Evolutionary conservation across 1,284 basidiomycete species (phyloP).

Genomic region (Stygiomarasmius scandens): DNA sequence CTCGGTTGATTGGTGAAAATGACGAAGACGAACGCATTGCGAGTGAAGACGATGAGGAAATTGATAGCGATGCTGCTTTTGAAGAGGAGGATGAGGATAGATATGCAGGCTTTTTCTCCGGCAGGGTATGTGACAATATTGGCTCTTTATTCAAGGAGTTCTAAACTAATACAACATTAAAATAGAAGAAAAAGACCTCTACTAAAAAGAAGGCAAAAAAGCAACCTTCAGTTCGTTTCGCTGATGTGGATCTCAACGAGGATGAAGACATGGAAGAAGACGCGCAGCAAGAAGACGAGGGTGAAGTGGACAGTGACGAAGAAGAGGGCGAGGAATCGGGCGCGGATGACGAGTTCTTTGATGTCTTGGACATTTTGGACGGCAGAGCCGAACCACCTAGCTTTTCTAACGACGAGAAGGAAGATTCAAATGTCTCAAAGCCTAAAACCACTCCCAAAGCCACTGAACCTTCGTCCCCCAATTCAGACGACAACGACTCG

Average conservation of each 20-base stretch:
- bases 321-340: conserved; percentile 58
- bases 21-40: conserved; percentile 60
- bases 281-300: conserved; percentile 15
- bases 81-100: conserved; percentile 83
- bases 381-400: conserved; percentile 56
- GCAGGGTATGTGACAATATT: conserved; percentile 44
- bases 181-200: conserved; percentile 25
- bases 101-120: conserved; percentile 67
- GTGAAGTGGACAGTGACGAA: conserved; percentile 31
- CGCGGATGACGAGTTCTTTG: conserved; percentile 63
- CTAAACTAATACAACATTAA: too few relatives aligned
- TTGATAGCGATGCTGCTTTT: conserved; percentile 80
- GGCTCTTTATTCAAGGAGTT: too few relatives aligned
- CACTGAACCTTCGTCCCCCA: conserved; percentile 43
- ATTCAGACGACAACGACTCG: conserved; percentile 47
- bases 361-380: conserved; percentile 70
- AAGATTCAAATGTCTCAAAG: conserved; percentile 23
- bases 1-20: conserved; percentile 61
- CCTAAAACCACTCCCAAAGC: conserved; percentile 26
- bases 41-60: conserved; percentile 76
- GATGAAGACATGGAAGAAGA: conserved; percentile 40
- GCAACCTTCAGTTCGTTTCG: conserved; percentile 41
- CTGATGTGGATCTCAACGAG: conserved; percentile 70
- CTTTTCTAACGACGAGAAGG: conserved; percentile 29
- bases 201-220: conserved; percentile 20